These are phyloP conservation scores for Kwoniella sp. DNA, from an alignment of 768 basidiomycete species.

Conservation along the genomic window DNA sequence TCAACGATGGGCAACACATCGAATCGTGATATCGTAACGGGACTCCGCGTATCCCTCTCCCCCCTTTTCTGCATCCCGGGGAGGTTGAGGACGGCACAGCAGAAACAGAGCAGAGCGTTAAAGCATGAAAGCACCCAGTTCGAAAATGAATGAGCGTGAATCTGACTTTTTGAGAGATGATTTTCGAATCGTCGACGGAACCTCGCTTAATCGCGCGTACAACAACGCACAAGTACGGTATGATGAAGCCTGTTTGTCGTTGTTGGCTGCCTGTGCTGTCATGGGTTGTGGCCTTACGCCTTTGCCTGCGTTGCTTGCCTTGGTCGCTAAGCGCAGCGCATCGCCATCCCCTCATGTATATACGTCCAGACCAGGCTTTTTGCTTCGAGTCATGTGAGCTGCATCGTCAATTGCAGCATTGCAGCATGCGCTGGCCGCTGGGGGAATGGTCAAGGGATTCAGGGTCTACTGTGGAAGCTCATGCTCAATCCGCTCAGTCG, in stretches of 20 bases:
- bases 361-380: too few relatives aligned
- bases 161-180: background rate
- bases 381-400: too few relatives aligned
- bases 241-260: constrained; percentile 3
- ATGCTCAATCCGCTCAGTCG: background rate
- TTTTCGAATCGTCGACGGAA: background rate
- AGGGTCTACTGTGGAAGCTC: background rate
- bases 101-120: too few relatives aligned
- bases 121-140: too few relatives aligned
- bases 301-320: too few relatives aligned
- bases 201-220: background rate
- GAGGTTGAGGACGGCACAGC: too few relatives aligned
- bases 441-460: background rate
- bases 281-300: background rate
- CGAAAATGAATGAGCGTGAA: background rate
- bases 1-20: too few relatives aligned
- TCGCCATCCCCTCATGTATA: too few relatives aligned
- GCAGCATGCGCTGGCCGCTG: background rate
- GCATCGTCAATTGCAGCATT: too few relatives aligned
- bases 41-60: background rate
- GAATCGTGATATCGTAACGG: background rate
- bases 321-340: too few relatives aligned
- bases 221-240: background rate
- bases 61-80: too few relatives aligned
- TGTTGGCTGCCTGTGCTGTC: background rate